A percentile compares a stretch with the other conserved stretches of the same genome.
phyloP scores from a whole-genome alignment of 1,284 basidiomycete species.

The Peniophora sp. region DNA sequence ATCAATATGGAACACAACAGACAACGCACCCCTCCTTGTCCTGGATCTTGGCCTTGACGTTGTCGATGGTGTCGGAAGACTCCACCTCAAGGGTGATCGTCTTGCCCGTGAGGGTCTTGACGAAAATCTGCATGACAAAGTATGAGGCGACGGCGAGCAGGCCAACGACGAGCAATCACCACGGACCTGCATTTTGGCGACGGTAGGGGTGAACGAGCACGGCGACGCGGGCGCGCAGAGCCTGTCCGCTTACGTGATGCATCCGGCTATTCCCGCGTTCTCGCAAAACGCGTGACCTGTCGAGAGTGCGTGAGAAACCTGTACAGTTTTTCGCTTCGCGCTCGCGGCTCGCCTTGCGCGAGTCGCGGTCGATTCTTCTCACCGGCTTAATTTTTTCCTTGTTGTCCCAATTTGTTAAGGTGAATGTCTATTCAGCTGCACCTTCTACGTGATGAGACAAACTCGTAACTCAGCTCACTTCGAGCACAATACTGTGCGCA shows the following conservation, averaged over 20 bases:
- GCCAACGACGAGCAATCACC: background rate
- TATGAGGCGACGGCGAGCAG: conserved; percentile 26
- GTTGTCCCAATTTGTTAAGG: conserved; percentile 1
- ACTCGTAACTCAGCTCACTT: conserved; percentile 60
- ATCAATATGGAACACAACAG: background rate
- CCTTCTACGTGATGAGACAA: conserved; percentile 33
- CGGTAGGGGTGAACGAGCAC: conserved; percentile 15
- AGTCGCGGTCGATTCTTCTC: background rate
- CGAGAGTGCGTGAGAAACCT: conserved; percentile 27
- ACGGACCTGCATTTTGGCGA: conserved; percentile 6
- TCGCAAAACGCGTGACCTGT: conserved; percentile 10
- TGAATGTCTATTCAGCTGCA: background rate
- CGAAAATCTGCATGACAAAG: conserved; percentile 75
- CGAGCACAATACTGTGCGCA: conserved; percentile 37
- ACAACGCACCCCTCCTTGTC: conserved; percentile 85
- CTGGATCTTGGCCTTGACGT: conserved; percentile 95
- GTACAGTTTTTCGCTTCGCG: conserved; percentile 33
- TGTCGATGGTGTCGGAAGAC: conserved; percentile 96
- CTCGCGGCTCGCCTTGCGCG: conserved; percentile 32
- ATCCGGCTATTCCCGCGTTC: conserved; percentile 1
- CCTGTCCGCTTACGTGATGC: conserved; percentile 1
- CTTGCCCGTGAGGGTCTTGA: conserved; percentile 98
- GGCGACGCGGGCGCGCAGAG: conserved; percentile 15
- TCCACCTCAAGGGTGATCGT: conserved; percentile 98
- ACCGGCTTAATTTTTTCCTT: background rate